Evolutionary conservation across 2,329 filamentous ascomycete species (phyloP), one percentile per base, ranked within the genome.

Genomic region (Fusarium xylarioides): DNA sequence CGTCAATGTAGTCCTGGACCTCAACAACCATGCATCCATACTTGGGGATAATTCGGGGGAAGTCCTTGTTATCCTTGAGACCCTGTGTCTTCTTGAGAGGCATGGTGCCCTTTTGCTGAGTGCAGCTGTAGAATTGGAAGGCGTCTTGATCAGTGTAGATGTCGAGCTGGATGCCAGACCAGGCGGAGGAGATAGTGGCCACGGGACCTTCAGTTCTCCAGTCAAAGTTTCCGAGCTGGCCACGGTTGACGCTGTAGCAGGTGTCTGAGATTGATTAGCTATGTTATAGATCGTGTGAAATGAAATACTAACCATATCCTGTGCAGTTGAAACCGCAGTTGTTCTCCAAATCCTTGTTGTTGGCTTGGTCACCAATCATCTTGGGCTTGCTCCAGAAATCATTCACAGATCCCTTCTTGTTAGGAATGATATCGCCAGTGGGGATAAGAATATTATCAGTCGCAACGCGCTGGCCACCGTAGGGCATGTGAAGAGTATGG

Each of bases 1-100:
- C 95, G 80, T 97, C 95, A 79, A 98, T 97, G 89, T 91, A 98
- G 81, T 96, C 95, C 86, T 98, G 90, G 18, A 96, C 93, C 84
- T 98, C 95, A 82, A 98, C 88, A 54, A 97, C 95, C 32, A 97
- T 79, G 82, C 95, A 98, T 37, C 94, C 95, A 79, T 95, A 94
- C 85, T 95, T 81, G 63, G 89, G 87, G 32, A 94, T 91, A 12
- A 88, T 88, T 42, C 91, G 86, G 7, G 90, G 88, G 75, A 91
- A 88, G 37, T 84, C 82, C 4, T 82, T 71, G 68, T 88, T 82
- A 69, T 88, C 85, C 69, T 85, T 82, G 8, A 92, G 83, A 21
- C 92, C 92, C 81, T 95, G 93, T 0, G 90, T 92, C 68, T 85
- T 84, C 85, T 95, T 95, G 70, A 95, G 83, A 2, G 92, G 84